Conservation (phyloP, 176 grass and related monocot species). For the Hordeum vulgare region DNA sequence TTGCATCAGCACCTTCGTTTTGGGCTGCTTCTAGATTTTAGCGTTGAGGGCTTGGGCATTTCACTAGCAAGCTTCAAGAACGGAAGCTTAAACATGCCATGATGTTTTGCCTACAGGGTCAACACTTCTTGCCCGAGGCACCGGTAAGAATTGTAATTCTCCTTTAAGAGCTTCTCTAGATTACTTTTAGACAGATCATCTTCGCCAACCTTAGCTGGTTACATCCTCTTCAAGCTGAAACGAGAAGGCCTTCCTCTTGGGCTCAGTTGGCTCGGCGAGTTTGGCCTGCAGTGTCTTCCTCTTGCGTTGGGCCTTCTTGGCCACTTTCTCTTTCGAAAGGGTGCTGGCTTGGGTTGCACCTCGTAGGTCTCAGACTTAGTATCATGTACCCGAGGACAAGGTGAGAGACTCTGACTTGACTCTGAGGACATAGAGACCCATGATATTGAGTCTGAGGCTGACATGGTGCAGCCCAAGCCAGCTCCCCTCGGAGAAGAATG, state of each 20-base stretch:
- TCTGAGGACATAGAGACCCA: neutral
- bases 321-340: neutral
- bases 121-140: neutral
- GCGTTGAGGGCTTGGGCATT: neutral
- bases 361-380: neutral
- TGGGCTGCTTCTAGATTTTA: neutral
- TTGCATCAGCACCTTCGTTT: neutral
- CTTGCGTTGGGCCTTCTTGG: neutral
- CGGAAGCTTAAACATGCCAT: neutral
- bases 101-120: neutral
- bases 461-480: neutral
- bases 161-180: neutral
- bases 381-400: neutral
- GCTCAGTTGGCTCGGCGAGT: neutral
- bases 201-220: neutral
- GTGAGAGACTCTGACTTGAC: neutral
- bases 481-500: neutral
- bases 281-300: neutral
- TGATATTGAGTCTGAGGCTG: neutral
- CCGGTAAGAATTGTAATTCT: neutral
- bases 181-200: too few relatives aligned
- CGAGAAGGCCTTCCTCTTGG: neutral
- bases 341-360: neutral
- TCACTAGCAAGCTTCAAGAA: constrained; percentile 1
- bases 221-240: neutral